Conservation (phyloP, 2,329 filamentous ascomycete species). For the Coniochaeta pulveracea region DNA sequence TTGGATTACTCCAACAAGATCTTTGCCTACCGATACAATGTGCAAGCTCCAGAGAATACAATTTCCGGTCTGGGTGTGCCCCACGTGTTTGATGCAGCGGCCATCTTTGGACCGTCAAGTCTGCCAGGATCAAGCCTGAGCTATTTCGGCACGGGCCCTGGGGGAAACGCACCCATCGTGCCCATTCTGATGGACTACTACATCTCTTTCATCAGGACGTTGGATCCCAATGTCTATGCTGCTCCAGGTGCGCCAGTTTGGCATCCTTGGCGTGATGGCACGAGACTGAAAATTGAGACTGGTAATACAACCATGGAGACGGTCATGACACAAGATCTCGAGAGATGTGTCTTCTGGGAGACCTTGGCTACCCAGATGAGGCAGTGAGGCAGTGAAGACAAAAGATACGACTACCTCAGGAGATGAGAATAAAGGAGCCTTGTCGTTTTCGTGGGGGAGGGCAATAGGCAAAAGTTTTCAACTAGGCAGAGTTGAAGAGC, state of each 20-base stretch:
- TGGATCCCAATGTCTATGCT: conserved; percentile 30
- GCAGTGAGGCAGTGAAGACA: conserved; percentile 12
- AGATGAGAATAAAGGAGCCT: no score
- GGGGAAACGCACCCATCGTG: conserved; percentile 32
- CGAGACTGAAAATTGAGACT: conserved; percentile 28
- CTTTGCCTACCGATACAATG: conserved; percentile 40
- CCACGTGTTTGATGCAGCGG: conserved; percentile 34
- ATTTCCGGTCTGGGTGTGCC: conserved; percentile 31
- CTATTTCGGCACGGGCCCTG: conserved; percentile 30
- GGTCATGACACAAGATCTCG: conserved; percentile 19
- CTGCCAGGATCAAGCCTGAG: conserved; percentile 19
- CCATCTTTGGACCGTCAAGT: conserved; percentile 34
- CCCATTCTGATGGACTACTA: conserved; percentile 37
- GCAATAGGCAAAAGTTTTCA: no score
- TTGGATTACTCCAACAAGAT: conserved; percentile 9
- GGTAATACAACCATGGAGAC: conserved; percentile 27
- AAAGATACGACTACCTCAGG: no score
- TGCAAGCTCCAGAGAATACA: conserved; percentile 24
- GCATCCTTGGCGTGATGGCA: conserved; percentile 23
- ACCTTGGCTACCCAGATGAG: conserved; percentile 21
- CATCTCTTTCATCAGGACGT: conserved; percentile 32
- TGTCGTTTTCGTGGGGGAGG: no score
- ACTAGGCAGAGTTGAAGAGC: no score
- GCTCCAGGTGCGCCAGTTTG: conserved; percentile 25
- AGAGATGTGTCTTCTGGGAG: conserved; percentile 30